A percentile compares a stretch with the other conserved stretches of the same genome.
Evolutionary conservation across 176 grass and related monocot genomes (phyloP).

Genomic region (Rhipidocladum racemiflorum): DNA sequence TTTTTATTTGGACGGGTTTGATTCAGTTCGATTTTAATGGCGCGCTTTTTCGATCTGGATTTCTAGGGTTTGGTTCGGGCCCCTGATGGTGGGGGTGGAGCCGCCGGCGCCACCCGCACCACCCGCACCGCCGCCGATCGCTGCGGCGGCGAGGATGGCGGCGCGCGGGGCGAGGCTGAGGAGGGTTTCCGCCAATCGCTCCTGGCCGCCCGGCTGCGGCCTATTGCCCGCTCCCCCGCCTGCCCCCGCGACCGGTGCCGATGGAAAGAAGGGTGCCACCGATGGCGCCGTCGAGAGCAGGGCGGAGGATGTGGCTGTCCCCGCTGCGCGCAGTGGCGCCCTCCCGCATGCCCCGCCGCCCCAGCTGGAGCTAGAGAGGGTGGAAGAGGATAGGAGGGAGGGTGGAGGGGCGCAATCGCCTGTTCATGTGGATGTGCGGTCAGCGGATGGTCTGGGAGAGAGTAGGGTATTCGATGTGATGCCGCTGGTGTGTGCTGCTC

Average conservation of each 20-base stretch:
- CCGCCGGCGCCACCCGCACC: constrained; percentile 14
- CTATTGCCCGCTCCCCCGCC: constrained; percentile 22
- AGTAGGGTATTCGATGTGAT: neutral
- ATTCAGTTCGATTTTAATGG: neutral
- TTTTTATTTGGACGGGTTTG: neutral
- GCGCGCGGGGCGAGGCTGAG: neutral
- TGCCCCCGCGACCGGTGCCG: neutral
- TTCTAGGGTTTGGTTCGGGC: constrained; percentile 12
- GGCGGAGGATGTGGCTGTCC: neutral
- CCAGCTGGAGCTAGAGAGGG: neutral
- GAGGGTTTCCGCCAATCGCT: constrained; percentile 32
- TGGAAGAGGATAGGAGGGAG: neutral
- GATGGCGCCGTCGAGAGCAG: neutral
- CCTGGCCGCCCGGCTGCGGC: constrained; percentile 49
- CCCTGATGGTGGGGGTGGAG: constrained; percentile 30
- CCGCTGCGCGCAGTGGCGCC: neutral
- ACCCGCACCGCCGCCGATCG: neutral
- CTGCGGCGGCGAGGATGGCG: neutral
- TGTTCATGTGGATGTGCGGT: neutral
- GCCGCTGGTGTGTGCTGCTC: neutral
- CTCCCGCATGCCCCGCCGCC: neutral
- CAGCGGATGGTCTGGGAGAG: neutral
- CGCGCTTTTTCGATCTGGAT: constrained; percentile 6
- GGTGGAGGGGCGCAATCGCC: neutral
- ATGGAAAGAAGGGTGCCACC: neutral